Evolutionary conservation across 306 rosid genomes (phyloP).

Genomic region (Casuarina glauca): DNA sequence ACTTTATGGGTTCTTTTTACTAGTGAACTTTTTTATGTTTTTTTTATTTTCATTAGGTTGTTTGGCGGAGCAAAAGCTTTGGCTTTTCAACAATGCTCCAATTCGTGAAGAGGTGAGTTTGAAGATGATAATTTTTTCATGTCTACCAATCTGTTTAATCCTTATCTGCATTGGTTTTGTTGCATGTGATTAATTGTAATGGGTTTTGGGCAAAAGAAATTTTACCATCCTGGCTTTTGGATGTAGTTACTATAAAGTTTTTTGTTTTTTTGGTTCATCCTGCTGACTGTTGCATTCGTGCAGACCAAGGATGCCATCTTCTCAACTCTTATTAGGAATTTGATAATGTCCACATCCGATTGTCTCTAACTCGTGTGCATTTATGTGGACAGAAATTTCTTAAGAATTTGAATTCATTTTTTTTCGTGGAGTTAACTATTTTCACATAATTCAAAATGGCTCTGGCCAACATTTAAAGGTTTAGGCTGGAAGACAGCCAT

Average conservation of each 20-base stretch:
- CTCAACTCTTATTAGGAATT: slow-evolving; percentile 39
- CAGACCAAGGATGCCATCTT: slow-evolving; percentile 85
- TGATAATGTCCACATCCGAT: slow-evolving; percentile 5
- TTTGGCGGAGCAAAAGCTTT: slow-evolving; percentile 87
- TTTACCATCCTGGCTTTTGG: neutral
- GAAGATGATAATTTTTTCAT: neutral
- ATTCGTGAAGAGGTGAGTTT: slow-evolving; percentile 49
- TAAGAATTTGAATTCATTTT: too few relatives aligned
- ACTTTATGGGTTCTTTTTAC: slow-evolving; percentile 11
- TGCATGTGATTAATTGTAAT: slow-evolving; percentile 7
- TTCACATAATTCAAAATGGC: too few relatives aligned
- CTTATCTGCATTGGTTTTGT: neutral
- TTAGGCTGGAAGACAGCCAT: too few relatives aligned
- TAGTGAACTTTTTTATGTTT: slow-evolving; percentile 3
- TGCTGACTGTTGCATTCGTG: slow-evolving; percentile 22
- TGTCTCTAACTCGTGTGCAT: neutral
- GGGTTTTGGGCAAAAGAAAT: slow-evolving; percentile 14
- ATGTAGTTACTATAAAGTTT: slow-evolving; percentile 6
- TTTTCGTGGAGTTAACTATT: too few relatives aligned
- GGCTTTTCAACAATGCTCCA: slow-evolving; percentile 71
- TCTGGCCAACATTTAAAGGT: too few relatives aligned
- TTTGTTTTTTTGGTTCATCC: slow-evolving; percentile 5
- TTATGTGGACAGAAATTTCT: too few relatives aligned
- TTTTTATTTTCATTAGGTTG: slow-evolving; percentile 46
- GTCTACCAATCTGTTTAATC: slow-evolving; percentile 9